phyloP scores from a whole-genome alignment of 2,329 filamentous ascomycete species.

The Nemania sp. region DNA sequence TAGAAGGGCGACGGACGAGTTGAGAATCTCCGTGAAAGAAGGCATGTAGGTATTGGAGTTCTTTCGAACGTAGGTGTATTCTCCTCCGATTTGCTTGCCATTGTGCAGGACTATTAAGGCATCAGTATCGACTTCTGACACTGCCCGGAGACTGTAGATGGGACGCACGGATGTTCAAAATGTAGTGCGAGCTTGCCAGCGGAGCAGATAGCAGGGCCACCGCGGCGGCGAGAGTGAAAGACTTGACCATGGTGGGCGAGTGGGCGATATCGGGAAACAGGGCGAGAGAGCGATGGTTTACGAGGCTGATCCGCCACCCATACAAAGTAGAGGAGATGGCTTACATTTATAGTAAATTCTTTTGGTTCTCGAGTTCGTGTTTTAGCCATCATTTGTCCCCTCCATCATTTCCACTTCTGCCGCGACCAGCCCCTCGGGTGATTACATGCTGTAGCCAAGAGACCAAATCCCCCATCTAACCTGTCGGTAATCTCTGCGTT shows the following conservation, averaged over 20 bases:
- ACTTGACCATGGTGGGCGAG: constrained; percentile 30
- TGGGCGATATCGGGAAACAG: neutral
- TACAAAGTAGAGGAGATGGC: constrained; percentile 6
- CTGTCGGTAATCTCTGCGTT: constrained; percentile 9
- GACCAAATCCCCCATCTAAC: constrained; percentile 7
- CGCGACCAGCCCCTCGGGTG: neutral
- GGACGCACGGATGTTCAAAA: constrained; percentile 42
- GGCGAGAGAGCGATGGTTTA: neutral
- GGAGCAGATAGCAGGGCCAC: constrained; percentile 33
- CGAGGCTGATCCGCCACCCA: neutral
- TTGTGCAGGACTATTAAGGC: constrained; percentile 38
- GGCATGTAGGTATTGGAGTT: constrained; percentile 48
- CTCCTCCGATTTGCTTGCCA: constrained; percentile 47
- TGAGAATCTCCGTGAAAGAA: constrained; percentile 43
- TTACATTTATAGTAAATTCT: constrained; percentile 22
- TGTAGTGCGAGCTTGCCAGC: constrained; percentile 40
- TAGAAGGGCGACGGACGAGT: constrained; percentile 29
- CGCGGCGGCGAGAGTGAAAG: constrained; percentile 30
- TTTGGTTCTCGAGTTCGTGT: neutral
- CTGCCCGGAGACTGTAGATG: neutral
- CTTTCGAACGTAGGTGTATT: constrained; percentile 53
- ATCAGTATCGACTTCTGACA: neutral
- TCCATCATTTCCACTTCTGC: neutral
- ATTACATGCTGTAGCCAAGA: constrained; percentile 8
- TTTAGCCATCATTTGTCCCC: neutral